These are phyloP conservation scores for Calonectria pseudoturangicola DNA, from an alignment of 2,329 filamentous ascomycete genomes.

Conservation along the genomic window DNA sequence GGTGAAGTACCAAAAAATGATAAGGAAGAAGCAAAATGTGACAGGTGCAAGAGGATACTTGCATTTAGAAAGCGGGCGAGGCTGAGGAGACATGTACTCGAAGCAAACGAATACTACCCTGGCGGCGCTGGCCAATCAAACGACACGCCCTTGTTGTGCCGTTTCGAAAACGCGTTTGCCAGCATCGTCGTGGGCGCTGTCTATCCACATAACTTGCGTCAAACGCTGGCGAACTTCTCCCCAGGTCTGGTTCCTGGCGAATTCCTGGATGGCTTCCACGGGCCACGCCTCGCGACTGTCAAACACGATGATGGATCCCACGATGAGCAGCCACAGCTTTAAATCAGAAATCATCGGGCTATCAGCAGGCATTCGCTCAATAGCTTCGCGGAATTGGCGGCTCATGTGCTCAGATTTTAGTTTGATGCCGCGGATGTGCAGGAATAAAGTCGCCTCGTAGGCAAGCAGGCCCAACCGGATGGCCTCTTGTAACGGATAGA, in stretches of 20 bases:
- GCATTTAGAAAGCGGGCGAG: not conserved
- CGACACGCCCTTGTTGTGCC: not conserved
- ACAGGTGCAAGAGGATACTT: not conserved
- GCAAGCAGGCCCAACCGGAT: constrained; percentile 56
- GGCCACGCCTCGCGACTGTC: constrained; percentile 50
- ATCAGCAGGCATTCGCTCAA: constrained; percentile 36
- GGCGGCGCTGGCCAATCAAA: not conserved
- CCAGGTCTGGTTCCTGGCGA: constrained; percentile 48
- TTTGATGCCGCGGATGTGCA: constrained; percentile 47
- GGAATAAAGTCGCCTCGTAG: constrained; percentile 55
- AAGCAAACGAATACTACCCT: not conserved
- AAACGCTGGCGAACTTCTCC: constrained; percentile 46
- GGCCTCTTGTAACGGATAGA: constrained; percentile 46
- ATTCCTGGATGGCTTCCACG: constrained; percentile 40
- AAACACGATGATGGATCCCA: constrained; percentile 52
- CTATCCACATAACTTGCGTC: constrained; percentile 54
- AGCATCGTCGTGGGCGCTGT: constrained; percentile 48
- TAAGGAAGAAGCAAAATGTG: not conserved
- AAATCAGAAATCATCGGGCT: constrained; percentile 37
- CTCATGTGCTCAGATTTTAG: constrained; percentile 44
- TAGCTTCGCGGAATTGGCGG: constrained; percentile 37
- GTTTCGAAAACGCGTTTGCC: constrained; percentile 44
- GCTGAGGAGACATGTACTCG: not conserved
- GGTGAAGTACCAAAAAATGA: not conserved
- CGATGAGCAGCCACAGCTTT: constrained; percentile 54